phyloP scores from a whole-genome alignment of 495 filamentous ascomycete species.

The Penicillium malachiteum region DNA sequence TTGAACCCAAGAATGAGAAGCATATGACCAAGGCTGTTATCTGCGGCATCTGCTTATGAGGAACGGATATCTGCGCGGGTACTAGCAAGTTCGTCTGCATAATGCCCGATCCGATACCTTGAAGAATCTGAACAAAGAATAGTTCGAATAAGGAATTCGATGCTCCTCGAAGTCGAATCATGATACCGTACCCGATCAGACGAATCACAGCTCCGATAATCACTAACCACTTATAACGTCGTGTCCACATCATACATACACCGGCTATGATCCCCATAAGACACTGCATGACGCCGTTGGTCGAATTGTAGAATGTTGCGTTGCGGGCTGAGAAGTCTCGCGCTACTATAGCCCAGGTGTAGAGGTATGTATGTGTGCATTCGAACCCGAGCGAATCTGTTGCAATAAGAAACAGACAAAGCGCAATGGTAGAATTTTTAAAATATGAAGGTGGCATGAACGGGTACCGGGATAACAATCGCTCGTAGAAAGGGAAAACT shows the following conservation, averaged over 20 bases:
- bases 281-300: conserved; percentile 45
- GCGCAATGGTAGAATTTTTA: conserved; percentile 37
- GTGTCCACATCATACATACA: conserved; percentile 39
- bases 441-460: conserved; percentile 47
- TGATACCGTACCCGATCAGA: conserved; percentile 48
- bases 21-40: conserved; percentile 46
- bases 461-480: conserved; percentile 40
- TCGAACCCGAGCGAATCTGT: conserved; percentile 43
- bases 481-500: conserved; percentile 43
- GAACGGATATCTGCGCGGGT: conserved; percentile 43
- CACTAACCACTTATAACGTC: conserved; percentile 47
- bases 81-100: conserved; percentile 45
- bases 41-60: conserved; percentile 46
- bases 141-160: conserved; percentile 44
- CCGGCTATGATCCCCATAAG: conserved; percentile 42
- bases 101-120: conserved; percentile 49
- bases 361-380: conserved; percentile 46
- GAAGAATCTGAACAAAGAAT: conserved; percentile 47
- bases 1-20: conserved; percentile 43
- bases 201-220: conserved; percentile 40
- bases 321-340: conserved; percentile 39
- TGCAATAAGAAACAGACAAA: conserved; percentile 36
- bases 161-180: conserved; percentile 47
- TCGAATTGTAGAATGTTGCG: conserved; percentile 46
- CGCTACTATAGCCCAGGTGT: conserved; percentile 45